Evolutionary conservation across 495 filamentous ascomycete species (phyloP), one percentile per base, ranked within the genome.

Genomic region (Elaphomyces granulatus): DNA sequence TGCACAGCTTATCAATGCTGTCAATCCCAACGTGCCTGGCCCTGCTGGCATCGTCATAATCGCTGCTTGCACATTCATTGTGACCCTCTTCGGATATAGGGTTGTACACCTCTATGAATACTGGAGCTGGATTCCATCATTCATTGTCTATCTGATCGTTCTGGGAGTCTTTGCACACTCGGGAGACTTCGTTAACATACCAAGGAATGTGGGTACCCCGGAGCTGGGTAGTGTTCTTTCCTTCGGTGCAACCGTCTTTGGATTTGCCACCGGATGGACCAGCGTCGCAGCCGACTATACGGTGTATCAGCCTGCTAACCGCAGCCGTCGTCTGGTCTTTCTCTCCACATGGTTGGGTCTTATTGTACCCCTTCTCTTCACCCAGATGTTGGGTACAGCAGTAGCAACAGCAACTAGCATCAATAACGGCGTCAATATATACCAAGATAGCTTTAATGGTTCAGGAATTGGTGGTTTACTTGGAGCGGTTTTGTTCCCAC

Each of bases 211-310:
- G 3, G 83, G 82, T 3, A 66, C 52, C 2, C 60, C 67, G 2
- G 80, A 87, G 51, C 56, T 78, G 12, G 80, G 80, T 15, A 50
- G 60, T 19, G 68, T 81, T 20, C 68, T 92, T 15, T 81, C 75
- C 32, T 87, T 85, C 45, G 79, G 78, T 2, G 74, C 81, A 1
- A 75, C 75, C 8, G 69, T 87, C 15, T 87, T 72, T 43, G 81
- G 83, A 10, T 88, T 87, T 47, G 80, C 77, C 0, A 83, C 81
- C 1, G 83, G 82, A 12, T 90, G 83, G 83, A 80, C 78, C 7
- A 75, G 72, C 14, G 84, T 81, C 44, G 80, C 83, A 0, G 78
- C 83, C 28, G 83, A 90, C 49, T 88, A 87, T 59, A 85, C 80
- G 15, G 80, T 85, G 8, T 88, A 92, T 56, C 83, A 87, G 46